A percentile compares a stretch with the other conserved stretches of the same genome.
Evolutionary conservation across 495 filamentous ascomycete genomes (phyloP).

Genomic region (Trichoderma gamsii): DNA sequence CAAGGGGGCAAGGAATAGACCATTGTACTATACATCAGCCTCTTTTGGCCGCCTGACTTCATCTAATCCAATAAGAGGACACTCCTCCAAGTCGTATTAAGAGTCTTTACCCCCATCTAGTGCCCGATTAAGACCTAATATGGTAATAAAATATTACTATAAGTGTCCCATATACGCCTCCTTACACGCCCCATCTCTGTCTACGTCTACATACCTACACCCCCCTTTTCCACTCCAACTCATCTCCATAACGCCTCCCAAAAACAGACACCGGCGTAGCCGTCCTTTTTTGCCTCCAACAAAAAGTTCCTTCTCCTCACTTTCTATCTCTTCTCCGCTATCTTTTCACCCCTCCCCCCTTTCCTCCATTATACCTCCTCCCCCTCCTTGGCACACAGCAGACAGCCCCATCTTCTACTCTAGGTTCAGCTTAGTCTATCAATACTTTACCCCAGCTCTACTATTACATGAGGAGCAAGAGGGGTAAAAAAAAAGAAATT

Average conservation of each 20-base stretch:
- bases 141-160: no score
- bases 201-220: background rate
- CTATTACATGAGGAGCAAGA: background rate
- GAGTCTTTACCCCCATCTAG: background rate
- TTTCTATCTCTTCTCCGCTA: background rate
- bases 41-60: background rate
- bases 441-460: background rate
- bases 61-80: background rate
- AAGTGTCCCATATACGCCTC: background rate
- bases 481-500: background rate
- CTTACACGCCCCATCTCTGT: background rate
- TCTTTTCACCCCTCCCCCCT: background rate
- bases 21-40: background rate
- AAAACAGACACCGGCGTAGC: background rate
- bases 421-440: background rate
- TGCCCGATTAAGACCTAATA: background rate
- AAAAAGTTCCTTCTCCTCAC: background rate
- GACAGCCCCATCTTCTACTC: background rate
- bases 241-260: background rate
- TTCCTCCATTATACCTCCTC: no score
- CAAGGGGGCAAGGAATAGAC: background rate
- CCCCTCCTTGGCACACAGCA: background rate
- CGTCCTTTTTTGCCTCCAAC: background rate
- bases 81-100: background rate
- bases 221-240: background rate